These are phyloP conservation scores for Hsuehochloa calcarea DNA, from an alignment of 176 grass and related monocot genomes.

Conservation along the genomic window DNA sequence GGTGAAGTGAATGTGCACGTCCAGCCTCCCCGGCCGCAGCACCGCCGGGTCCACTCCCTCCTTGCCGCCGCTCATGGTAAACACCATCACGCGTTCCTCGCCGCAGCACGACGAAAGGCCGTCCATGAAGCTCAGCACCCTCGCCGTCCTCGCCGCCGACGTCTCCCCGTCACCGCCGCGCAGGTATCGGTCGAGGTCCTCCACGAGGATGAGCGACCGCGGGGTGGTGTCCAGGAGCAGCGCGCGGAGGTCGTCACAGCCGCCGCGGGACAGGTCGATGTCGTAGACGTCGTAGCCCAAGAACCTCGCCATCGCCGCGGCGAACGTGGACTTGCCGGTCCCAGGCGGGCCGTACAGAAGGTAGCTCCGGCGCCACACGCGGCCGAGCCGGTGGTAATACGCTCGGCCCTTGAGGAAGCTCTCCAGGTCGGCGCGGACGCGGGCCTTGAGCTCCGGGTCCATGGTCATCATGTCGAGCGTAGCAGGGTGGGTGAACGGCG, in stretches of 20 bases:
- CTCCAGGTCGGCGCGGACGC: conserved; percentile 69
- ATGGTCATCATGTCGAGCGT: conserved; percentile 85
- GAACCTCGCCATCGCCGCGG: conserved; percentile 85
- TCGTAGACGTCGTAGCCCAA: conserved; percentile 89
- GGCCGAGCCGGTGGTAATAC: conserved; percentile 83
- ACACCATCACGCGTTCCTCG: conserved; percentile 89
- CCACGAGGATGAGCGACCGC: conserved; percentile 87
- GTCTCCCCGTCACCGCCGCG: conserved; percentile 45
- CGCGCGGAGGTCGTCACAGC: conserved; percentile 59
- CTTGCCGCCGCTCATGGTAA: conserved; percentile 75
- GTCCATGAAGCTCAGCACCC: conserved; percentile 90
- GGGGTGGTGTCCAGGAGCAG: conserved; percentile 69
- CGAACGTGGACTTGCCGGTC: conserved; percentile 92
- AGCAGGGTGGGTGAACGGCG: conserved; percentile 76
- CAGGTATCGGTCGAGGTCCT: conserved; percentile 91
- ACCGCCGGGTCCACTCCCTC: conserved; percentile 74
- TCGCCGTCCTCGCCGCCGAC: conserved; percentile 34
- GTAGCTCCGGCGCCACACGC: conserved; percentile 97
- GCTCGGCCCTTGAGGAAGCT: conserved; percentile 74
- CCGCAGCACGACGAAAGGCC: conserved; percentile 77
- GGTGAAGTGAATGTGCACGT: conserved; percentile 90
- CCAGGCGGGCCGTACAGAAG: conserved; percentile 77
- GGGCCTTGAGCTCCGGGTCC: conserved; percentile 75
- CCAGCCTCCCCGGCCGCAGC: conserved; percentile 75
- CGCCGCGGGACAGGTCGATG: conserved; percentile 63